These are phyloP conservation scores for Clarireedia sp. DNA, from an alignment of 2,329 filamentous ascomycete genomes.

Conservation along the genomic window DNA sequence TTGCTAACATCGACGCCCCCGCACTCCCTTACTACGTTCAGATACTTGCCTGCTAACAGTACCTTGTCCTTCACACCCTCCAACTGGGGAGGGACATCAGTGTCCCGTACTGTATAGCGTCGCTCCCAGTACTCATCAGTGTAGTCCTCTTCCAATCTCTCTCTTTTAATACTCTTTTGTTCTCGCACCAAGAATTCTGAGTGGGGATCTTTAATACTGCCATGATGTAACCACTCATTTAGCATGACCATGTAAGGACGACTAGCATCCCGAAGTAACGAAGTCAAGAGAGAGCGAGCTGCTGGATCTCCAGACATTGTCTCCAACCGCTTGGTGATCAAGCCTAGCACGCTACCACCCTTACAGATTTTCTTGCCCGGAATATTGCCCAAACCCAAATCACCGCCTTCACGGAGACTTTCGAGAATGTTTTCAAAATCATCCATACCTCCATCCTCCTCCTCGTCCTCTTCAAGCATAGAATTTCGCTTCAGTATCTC, in stretches of 20 bases:
- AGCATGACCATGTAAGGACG: constrained; percentile 96
- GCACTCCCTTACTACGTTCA: constrained; percentile 95
- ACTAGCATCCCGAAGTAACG: constrained; percentile 77
- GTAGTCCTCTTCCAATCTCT: constrained; percentile 89
- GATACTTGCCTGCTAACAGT: constrained; percentile 88
- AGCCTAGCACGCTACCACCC: constrained; percentile 85
- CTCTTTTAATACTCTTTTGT: constrained; percentile 87
- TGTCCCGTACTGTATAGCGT: constrained; percentile 86
- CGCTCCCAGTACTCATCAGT: constrained; percentile 99
- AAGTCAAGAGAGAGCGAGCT: constrained; percentile 72
- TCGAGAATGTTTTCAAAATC: constrained; percentile 92
- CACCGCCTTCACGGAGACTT: constrained; percentile 77
- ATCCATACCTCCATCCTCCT: constrained; percentile 55
- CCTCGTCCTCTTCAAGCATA: constrained; percentile 70
- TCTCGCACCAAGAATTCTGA: constrained; percentile 92
- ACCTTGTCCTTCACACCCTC: constrained; percentile 90
- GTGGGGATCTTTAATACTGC: constrained; percentile 89
- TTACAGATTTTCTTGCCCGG: constrained; percentile 89
- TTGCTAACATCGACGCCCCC: constrained; percentile 92
- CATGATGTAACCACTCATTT: constrained; percentile 97
- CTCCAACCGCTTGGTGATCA: constrained; percentile 77
- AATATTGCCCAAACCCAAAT: constrained; percentile 69
- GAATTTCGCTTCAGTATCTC: constrained; percentile 85
- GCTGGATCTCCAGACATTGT: constrained; percentile 91
- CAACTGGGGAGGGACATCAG: constrained; percentile 85